Percentiles rank a stretch among this genome's conserved stretches.
phyloP scores from a whole-genome alignment of 2,329 filamentous ascomycete species.

The Zymoseptoria ardabiliae region DNA sequence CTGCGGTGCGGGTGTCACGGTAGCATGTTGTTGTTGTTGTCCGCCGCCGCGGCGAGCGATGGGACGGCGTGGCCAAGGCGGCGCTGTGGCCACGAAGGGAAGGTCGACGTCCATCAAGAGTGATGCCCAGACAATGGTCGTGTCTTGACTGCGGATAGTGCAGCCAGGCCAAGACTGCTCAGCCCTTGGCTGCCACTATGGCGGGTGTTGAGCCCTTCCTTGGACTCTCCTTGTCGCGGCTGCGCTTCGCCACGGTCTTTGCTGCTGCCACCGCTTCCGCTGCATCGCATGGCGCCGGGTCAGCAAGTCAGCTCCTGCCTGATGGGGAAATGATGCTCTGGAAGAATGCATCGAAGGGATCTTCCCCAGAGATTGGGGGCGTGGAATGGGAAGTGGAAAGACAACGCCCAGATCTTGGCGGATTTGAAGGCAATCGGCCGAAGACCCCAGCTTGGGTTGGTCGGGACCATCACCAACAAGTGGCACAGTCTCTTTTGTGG shows the following conservation, averaged over 20 bases:
- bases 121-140: background rate
- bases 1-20: slow-evolving; percentile 7
- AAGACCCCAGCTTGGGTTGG: background rate
- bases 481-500: background rate
- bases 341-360: background rate
- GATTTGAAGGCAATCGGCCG: background rate
- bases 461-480: background rate
- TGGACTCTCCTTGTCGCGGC: background rate
- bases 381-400: background rate
- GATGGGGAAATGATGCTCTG: background rate
- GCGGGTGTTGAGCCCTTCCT: background rate
- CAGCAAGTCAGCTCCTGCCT: background rate
- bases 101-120: slow-evolving; percentile 6
- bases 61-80: slow-evolving; percentile 13
- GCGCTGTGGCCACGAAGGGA: slow-evolving; percentile 13
- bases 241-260: background rate
- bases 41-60: background rate
- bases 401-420: background rate
- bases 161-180: background rate
- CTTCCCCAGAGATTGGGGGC: background rate
- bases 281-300: background rate
- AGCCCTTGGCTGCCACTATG: background rate
- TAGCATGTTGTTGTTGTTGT: slow-evolving; percentile 9
- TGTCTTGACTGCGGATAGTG: background rate
- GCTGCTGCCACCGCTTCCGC: no score